Evolutionary conservation across 1,284 basidiomycete genomes (phyloP), one percentile per base, ranked within the genome.

Genomic region (Malassezia obtusa): DNA sequence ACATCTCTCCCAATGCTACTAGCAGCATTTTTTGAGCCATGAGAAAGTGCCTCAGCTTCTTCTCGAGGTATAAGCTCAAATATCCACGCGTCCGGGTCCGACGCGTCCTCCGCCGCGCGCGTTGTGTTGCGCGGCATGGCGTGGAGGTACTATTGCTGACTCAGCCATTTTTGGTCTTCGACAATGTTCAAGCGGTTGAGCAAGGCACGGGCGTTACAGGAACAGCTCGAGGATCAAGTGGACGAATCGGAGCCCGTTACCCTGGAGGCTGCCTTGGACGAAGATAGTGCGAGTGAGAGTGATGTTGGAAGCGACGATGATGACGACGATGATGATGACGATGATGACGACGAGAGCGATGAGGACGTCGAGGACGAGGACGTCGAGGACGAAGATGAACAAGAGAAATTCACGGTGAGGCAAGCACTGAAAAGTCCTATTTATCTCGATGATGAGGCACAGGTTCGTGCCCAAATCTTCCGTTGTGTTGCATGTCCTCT

Each of bases 141-240:
- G 40, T 43, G 30, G 40, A 43, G 30, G 35, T 28, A 22, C 28
- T 25, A 26, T n/a, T 40, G 48, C 33, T 49, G 28, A 37, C 12
- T 11, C 21, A 24, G 45, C 43, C 28, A 15, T n/a, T 45, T 45
- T 45, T 45, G 21, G 15, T 30, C 15, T 11, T 12, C 28, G 28
- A 40, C 19, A 33, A 46, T 55, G 57, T 50, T 59, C 35, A 45
- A 58, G 32, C 45, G 49, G 14, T 33, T 51, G 31, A 50, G 31
- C 36, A 50, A 45, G 26, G 54, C 47, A 32, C 25, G 7, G 9
- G 55, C 39, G 6, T n/a, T 44, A 35, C 44, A 24, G 21, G 37
- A 44, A 12, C 22, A 44, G n/a, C 25, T 36, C 11, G 45, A 19
- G 14, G 31, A 48, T 3, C 38, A 41, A 3, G 19, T 15, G 5